These are phyloP conservation scores for Actinomucor elegans DNA, from an alignment of 371 early-diverging fungal genomes.

Conservation along the genomic window DNA sequence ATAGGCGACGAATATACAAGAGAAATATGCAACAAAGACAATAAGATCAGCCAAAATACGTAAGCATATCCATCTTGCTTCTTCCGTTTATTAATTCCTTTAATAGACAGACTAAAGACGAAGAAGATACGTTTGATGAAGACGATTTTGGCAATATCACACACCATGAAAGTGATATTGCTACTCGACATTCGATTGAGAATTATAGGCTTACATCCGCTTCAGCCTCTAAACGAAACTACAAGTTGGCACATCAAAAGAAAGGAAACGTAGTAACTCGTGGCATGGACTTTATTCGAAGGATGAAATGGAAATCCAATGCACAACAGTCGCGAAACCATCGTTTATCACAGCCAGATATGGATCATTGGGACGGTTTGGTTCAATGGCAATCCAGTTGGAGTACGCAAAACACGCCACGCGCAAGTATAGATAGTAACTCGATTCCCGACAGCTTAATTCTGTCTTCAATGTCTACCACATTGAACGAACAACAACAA, in stretches of 20 bases:
- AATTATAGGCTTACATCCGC: not conserved
- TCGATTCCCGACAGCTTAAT: conserved; percentile 4
- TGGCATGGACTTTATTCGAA: conserved; percentile 16
- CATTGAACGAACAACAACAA: not conserved
- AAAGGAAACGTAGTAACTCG: conserved; percentile 11
- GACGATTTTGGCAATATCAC: not conserved
- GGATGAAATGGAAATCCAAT: conserved; percentile 15
- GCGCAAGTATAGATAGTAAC: conserved; percentile 7
- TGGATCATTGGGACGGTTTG: not conserved
- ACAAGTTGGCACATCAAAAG: conserved; percentile 1
- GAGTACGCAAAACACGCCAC: conserved; percentile 16
- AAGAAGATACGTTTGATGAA: not conserved
- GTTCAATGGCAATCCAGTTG: conserved; percentile 1
- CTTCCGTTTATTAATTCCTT: not conserved
- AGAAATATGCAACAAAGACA: conserved; percentile 4
- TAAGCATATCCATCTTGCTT: too few relatives aligned
- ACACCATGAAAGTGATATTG: not conserved
- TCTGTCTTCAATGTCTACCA: not conserved
- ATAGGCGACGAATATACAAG: conserved; percentile 4
- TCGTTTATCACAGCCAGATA: conserved; percentile 14
- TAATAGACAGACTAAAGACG: not conserved
- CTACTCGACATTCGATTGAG: conserved; percentile 3
- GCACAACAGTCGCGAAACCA: not conserved
- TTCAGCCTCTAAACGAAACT: not conserved
- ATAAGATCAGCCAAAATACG: too few relatives aligned